phyloP scores from a whole-genome alignment of 176 grass and related monocot genomes.

The Tillandsia fasciculata region DNA sequence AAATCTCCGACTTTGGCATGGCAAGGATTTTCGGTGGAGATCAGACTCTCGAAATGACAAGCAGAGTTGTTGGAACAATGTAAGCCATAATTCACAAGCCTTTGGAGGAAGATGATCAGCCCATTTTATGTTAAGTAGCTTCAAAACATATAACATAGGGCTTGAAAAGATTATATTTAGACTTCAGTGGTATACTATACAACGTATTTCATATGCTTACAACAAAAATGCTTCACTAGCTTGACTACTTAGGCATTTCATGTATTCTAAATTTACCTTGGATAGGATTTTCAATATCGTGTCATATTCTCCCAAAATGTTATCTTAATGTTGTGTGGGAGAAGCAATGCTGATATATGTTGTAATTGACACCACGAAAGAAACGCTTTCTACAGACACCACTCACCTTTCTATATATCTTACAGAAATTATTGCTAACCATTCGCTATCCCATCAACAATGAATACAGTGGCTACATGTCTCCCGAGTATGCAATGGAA shows the following conservation, averaged over 20 bases:
- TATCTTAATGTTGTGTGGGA: too few species aligned
- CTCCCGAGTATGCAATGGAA: slow-evolving; percentile 51
- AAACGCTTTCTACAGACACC: too few species aligned
- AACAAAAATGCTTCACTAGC: not conserved
- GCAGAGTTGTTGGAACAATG: slow-evolving; percentile 39
- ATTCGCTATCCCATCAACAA: not conserved
- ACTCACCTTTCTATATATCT: not conserved
- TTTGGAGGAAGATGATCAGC: not conserved
- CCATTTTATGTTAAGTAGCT: not conserved
- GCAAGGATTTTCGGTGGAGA: slow-evolving; percentile 36
- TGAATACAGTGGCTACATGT: slow-evolving; percentile 43
- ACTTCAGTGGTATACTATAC: too few species aligned
- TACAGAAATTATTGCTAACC: not conserved
- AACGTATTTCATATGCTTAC: not conserved
- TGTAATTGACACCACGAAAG: too few species aligned
- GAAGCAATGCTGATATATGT: too few species aligned
- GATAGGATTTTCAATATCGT: too few species aligned
- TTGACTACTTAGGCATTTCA: not conserved
- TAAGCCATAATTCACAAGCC: slow-evolving; percentile 17
- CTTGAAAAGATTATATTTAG: too few species aligned
- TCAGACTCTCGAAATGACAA: slow-evolving; percentile 26
- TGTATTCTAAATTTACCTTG: too few species aligned
- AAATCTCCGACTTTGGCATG: slow-evolving; percentile 70
- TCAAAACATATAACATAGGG: not conserved
- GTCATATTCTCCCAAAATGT: too few species aligned